Base-by-base conservation (phyloP, 352 stramenopile species). In the Phytophthora pseudosyringae region DNA sequence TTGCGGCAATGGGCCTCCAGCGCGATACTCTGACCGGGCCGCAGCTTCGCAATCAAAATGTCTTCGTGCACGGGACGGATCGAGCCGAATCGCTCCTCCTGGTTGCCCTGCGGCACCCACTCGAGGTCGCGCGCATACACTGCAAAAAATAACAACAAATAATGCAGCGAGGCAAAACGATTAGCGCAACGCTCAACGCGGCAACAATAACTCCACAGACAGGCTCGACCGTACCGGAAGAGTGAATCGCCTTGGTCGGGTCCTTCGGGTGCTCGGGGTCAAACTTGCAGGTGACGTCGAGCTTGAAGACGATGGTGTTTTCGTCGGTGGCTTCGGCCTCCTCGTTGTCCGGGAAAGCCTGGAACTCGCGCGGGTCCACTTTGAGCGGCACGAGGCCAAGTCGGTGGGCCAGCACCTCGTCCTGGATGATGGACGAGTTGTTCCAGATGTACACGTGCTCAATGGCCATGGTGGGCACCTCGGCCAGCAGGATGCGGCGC, bases 251-350 rank as follows among this genome's bases (percentile, higher is more conserved):
- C 66, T 93, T 93, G 28, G 76, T 78, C 3, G 76, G 75, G 60
- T 91, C 83, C 45, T 86, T 85, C 25, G 85, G 80, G 59, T 90
- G 70, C 18, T 79, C 78, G 1, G 83, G 81, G 61, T 93, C 81
- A 33, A 71, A 81, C 48, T 77, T 88, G 75, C 95, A 98, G 3
- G 82, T 96, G 7, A 98, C 91, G 44, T 98, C 88, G 21, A 99
- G 79, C 78, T 97, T 95, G 69, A 99, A 98, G 12, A 99, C 97
- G 60, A 98, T 87, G 3, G 96, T 99, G 81, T 99, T 99, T 52
- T 96, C 88, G 78, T 99, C 96, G 0, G 92, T 98, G 16, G 89
- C 78, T 47, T 97, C 92, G 3, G 87, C 89, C 57, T 97, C 89
- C 33, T 97, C 89, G 46, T 95, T 80, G 58, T 95, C 86, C 25